Evolutionary conservation across 139 green algal genomes (phyloP).

Genomic region (Eudorina sp.): DNA sequence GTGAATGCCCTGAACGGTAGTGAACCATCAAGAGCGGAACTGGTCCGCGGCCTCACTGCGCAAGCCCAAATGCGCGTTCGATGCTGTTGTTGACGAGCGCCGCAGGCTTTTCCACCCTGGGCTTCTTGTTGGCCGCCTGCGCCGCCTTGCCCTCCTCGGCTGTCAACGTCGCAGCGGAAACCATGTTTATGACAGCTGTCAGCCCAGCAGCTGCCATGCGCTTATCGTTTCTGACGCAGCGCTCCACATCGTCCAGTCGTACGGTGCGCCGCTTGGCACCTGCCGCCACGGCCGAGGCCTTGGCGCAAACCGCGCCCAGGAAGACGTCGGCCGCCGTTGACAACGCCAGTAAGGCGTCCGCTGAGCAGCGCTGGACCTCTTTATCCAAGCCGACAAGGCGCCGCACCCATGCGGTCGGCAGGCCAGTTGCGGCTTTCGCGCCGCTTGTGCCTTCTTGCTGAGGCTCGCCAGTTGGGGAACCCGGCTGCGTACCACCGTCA

Average conservation of each 20-base stretch:
- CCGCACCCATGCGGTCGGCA: slow-evolving; percentile 25
- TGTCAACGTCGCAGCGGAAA: background rate
- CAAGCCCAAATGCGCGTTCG: slow-evolving; percentile 24
- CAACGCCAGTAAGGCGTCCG: background rate
- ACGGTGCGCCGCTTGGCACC: slow-evolving; percentile 33
- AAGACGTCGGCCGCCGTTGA: slow-evolving; percentile 31
- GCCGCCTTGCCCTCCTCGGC: background rate
- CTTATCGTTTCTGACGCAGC: slow-evolving; percentile 23
- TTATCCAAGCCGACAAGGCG: background rate
- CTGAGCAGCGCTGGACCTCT: slow-evolving; percentile 31
- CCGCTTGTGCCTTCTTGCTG: too few relatives aligned
- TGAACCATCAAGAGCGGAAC: too few relatives aligned
- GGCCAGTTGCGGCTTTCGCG: background rate
- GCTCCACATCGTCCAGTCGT: slow-evolving; percentile 33
- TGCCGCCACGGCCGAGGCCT: background rate
- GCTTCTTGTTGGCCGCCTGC: slow-evolving; percentile 20
- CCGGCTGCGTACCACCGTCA: background rate
- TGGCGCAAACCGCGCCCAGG: slow-evolving; percentile 24
- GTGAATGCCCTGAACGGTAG: too few relatives aligned
- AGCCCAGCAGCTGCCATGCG: slow-evolving; percentile 48
- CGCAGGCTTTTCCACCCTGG: background rate
- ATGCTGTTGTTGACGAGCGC: slow-evolving; percentile 16
- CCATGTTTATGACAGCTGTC: slow-evolving; percentile 11
- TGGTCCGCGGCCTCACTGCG: too few relatives aligned
- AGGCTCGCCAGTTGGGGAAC: background rate